Conservation (phyloP, 805 yeast species). For the Lipomyces starkeyi region DNA sequence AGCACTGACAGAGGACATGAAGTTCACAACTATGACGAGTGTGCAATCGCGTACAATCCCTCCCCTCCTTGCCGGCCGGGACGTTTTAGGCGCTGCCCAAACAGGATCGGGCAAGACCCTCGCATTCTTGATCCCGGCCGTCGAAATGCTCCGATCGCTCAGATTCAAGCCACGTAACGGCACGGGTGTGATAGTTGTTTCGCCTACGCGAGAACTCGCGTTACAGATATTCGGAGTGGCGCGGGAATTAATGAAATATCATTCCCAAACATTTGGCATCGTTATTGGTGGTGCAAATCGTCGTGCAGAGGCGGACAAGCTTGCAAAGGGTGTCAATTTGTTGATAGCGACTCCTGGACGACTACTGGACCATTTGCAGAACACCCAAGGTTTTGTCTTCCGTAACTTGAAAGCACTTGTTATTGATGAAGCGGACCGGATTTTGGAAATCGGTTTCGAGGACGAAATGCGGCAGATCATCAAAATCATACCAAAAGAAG, state of each 20-base stretch:
- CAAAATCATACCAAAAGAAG: conserved; percentile 81
- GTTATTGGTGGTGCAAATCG: conserved; percentile 99
- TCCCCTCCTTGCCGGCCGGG: conserved; percentile 93
- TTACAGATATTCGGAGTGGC: conserved; percentile 98
- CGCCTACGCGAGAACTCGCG: conserved; percentile 98
- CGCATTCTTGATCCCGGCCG: conserved; percentile 94
- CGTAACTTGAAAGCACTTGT: conserved; percentile 92
- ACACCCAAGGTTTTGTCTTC: conserved; percentile 68
- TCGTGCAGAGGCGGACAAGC: conserved; percentile 95
- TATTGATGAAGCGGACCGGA: conserved; percentile 98
- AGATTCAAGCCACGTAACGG: conserved; percentile 98
- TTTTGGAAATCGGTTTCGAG: conserved; percentile 96
- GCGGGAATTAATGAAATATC: conserved; percentile 86
- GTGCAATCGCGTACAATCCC: conserved; percentile 97
- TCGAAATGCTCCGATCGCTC: conserved; percentile 85
- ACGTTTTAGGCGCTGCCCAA: conserved; percentile 98
- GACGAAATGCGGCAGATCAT: conserved; percentile 98
- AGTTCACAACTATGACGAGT: conserved; percentile 87
- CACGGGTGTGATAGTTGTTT: conserved; percentile 92
- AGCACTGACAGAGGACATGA: conserved; percentile 80
- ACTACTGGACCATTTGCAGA: conserved; percentile 92
- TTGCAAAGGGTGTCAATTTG: conserved; percentile 90
- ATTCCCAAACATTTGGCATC: conserved; percentile 92
- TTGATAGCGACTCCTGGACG: conserved; percentile 98
- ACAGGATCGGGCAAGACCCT: conserved; percentile 98